Evolutionary conservation across 352 stramenopile genomes (phyloP), one percentile per base, ranked within the genome.

Genomic region (Phytophthora pinifolia): DNA sequence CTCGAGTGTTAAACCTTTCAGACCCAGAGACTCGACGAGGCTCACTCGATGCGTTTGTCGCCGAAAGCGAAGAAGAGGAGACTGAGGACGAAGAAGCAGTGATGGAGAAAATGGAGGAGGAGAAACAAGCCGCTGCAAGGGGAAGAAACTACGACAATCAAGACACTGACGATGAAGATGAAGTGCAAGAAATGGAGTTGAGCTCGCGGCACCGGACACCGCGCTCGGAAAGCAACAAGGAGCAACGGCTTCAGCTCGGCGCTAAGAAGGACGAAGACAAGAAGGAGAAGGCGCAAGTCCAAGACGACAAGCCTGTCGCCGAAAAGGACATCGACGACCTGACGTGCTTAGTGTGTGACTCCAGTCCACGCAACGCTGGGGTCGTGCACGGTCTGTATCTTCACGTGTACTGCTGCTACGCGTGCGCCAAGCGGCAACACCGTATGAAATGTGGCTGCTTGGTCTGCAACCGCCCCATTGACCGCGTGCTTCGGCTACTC

Each of bases 371-470:
- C 27, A 75, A 91, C 31, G 79, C 80, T 6, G 81, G 63, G 30
- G 61, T 94, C 31, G 66, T 85, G 5, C 85, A 95, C 42, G 85
- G 83, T 30, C 64, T 89, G 43, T 95, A 92, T 47, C 60, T 93
- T 7, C 85, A 95, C 39, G 79, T 87, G 29, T 92, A 93, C 59
- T 83, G 70, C 47, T 95, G 85, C 54, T 95, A 83, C 38, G 68
- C 65, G 7, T 95, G 85, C 51, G 85, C 70, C 6, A 95, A 92
- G 67, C 73, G 66, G 4, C 76, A 89, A 48, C 50, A 74, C 10
- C 67, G 67, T 10, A 46, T 65, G n/a, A 79, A 82, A 38, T 46
- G 58, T 37, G 74, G 70, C 10, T 95, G 85, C 25, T 63, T 82
- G 54, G 83, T 93, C 6, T 95, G 85, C 65, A 67, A 86, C 27